A percentile compares a stretch with the other conserved stretches of the same genome.
phyloP scores from a whole-genome alignment of 306 rosid genomes.

The Sindora glabra region DNA sequence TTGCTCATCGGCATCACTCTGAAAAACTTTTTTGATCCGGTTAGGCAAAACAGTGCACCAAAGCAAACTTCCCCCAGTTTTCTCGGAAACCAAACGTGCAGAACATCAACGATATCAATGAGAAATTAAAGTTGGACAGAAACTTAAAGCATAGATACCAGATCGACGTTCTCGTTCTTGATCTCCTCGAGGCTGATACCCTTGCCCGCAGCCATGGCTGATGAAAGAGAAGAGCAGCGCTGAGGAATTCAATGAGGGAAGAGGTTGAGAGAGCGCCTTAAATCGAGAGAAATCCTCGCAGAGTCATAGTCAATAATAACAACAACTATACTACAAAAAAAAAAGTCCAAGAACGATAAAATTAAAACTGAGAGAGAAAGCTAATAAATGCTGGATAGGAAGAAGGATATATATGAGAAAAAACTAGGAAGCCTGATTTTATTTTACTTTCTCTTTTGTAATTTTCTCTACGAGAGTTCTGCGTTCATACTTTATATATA shows the following conservation, averaged over 20 bases:
- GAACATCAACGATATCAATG: background rate
- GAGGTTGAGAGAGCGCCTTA: background rate
- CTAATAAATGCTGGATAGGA: too few species aligned
- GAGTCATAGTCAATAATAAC: too few species aligned
- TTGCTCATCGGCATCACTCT: too few species aligned
- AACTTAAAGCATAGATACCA: slow-evolving; percentile 33
- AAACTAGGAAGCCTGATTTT: too few species aligned
- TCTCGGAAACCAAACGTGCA: slow-evolving; percentile 2
- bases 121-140: background rate
- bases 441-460: too few species aligned
- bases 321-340: too few species aligned
- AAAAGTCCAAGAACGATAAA: too few species aligned
- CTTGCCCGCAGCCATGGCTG: slow-evolving; percentile 47
- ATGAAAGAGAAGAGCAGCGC: background rate
- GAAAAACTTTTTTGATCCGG: background rate
- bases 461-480: too few species aligned
- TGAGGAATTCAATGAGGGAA: background rate
- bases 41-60: too few species aligned
- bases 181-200: slow-evolving; percentile 82
- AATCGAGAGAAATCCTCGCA: background rate
- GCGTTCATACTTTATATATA: too few species aligned
- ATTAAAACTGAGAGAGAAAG: too few species aligned
- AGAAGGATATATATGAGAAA: too few species aligned
- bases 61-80: background rate
- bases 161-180: slow-evolving; percentile 80